Evolutionary conservation across 1,284 basidiomycete genomes (phyloP).

Genomic region (Ustilago shanxiensis): DNA sequence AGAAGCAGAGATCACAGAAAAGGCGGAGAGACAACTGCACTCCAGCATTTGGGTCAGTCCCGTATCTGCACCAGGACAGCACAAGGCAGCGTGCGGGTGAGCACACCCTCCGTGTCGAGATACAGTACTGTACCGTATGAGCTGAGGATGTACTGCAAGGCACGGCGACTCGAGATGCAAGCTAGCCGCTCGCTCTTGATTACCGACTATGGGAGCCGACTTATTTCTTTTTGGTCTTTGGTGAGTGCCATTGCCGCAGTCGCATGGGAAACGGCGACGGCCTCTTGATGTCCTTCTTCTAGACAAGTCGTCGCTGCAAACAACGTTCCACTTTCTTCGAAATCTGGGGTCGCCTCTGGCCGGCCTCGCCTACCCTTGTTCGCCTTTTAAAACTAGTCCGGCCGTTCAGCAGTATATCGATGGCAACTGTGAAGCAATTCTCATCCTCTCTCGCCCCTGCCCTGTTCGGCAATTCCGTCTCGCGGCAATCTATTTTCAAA

Average conservation of each 20-base stretch:
- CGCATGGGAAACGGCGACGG: not conserved
- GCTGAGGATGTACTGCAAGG: no score
- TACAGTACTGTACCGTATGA: no score
- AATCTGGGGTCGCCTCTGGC: not conserved
- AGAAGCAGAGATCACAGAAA: not conserved
- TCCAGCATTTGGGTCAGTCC: not conserved
- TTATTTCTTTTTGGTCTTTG: not conserved
- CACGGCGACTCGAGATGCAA: not conserved
- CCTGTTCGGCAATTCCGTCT: not conserved
- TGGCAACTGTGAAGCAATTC: not conserved
- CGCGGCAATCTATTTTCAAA: constrained; percentile 24
- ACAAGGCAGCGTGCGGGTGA: no score
- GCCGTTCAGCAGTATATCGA: not conserved
- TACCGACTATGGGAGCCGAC: not conserved
- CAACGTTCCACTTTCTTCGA: not conserved
- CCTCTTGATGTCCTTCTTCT: not conserved
- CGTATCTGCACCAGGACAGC: no score
- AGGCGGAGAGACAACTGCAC: not conserved
- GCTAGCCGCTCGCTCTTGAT: constrained; percentile 1
- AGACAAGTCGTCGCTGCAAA: no score
- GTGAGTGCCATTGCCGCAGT: constrained; percentile 19
- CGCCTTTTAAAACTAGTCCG: not conserved
- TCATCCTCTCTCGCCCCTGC: no score
- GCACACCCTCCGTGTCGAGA: no score
- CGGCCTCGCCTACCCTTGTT: not conserved